Evolutionary conservation across 202 grass and related monocot species (phyloP).

Genomic region (Digitaria exilis): DNA sequence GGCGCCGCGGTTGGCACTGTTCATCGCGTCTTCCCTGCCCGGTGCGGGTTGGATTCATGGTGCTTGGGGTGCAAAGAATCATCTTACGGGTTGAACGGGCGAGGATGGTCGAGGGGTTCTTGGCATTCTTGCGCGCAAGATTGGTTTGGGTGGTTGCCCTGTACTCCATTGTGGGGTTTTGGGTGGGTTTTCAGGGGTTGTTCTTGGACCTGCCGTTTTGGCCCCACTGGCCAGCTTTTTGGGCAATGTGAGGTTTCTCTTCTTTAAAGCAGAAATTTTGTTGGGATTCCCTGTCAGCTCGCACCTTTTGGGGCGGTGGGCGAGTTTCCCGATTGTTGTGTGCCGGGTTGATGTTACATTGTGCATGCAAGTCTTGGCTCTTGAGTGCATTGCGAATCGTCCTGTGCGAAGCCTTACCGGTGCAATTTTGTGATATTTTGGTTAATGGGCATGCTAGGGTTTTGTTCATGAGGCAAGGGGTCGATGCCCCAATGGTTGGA

Average conservation of each 20-base stretch:
- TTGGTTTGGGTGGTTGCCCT: background rate
- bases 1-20: background rate
- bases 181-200: background rate
- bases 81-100: background rate
- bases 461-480: constrained; percentile 10
- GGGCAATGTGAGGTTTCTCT: background rate
- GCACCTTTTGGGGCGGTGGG: background rate
- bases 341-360: background rate
- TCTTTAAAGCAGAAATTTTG: background rate
- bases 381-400: background rate
- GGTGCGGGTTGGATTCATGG: background rate
- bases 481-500: background rate
- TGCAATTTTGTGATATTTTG: background rate
- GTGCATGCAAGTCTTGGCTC: background rate
- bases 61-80: background rate
- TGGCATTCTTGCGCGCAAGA: background rate
- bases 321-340: background rate
- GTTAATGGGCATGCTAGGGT: background rate
- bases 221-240: background rate
- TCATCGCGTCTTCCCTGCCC: background rate
- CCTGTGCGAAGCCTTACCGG: too few relatives aligned
- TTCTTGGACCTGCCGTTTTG: background rate
- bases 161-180: constrained; percentile 17
- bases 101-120: background rate
- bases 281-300: background rate